Evolutionary conservation across 306 rosid species (phyloP), one percentile per base, ranked within the genome.

Genomic region (Begonia loranthoides): DNA sequence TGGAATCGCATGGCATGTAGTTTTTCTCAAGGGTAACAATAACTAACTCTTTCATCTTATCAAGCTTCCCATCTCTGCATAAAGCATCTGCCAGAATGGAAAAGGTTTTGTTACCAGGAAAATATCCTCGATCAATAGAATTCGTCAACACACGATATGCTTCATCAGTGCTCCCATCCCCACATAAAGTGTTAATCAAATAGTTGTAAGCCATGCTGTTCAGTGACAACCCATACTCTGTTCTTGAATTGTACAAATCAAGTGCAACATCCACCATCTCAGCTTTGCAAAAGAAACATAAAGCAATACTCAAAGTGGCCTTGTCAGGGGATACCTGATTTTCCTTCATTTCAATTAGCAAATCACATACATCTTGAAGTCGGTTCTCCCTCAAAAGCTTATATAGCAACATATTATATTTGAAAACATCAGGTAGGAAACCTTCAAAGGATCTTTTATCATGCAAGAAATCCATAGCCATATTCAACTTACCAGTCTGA

Each of bases 1-100:
- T 49, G 17, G 57, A 41, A 19, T 24, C 10, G 63, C 55, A 63
- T 10, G 75, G 95, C 66, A 57, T 49, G 54, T 65, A 17, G 38
- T 76, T 61, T 65, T 58, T 57, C 54, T 47, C 69, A 52, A 70
- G 69, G 19, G 93, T 73, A 70, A 71, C 65, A 44, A 59, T 13
- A 54, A 84, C 64, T 81, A 89, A 66, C 60, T 81, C 75, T 69
- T 73, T 80, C 84, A 82, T 84, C 82, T 73, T 79, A 24, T 79
- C 84, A 21, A 84, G 62, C 71, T 60, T 82, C 50, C 78, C 48
- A 64, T 70, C 75, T 65, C 71, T 66, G 62, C 74, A 77, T 56
- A 89, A 56, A 54, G 74, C 79, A 64, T 57, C 62, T 14, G 76
- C 69, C 45, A 84, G 74, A 5, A 63, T 65, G 56, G 65, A 14